Conservation (phyloP, 352 stramenopile species). For the Aphanomyces cochlioides region DNA sequence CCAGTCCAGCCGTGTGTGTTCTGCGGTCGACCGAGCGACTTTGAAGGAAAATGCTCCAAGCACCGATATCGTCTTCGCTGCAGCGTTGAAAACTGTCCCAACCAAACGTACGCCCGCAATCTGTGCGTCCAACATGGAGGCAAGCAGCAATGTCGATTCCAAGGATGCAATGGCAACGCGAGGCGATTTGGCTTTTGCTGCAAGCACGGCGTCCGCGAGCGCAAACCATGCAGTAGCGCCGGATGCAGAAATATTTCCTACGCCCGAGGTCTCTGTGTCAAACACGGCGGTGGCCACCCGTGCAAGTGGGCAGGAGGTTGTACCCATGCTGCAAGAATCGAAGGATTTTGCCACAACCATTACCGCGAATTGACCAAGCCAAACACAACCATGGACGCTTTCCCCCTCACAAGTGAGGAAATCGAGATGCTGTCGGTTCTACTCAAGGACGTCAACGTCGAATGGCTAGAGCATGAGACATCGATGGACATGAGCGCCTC, state of each 20-base stretch:
- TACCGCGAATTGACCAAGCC: too few species aligned
- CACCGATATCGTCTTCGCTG: background rate
- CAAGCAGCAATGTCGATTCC: background rate
- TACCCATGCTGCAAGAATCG: too few species aligned
- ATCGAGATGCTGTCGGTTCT: too few species aligned
- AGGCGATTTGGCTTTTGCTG: background rate
- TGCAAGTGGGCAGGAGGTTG: background rate
- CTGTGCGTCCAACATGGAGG: background rate
- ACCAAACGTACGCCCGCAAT: slow-evolving; percentile 1
- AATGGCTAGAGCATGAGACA: too few species aligned
- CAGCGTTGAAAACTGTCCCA: background rate
- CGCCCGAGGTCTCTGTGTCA: background rate
- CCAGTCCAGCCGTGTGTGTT: background rate
- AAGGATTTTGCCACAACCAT: too few species aligned
- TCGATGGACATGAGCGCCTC: too few species aligned
- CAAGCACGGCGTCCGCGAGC: background rate
- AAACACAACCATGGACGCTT: too few species aligned
- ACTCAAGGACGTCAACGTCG: too few species aligned
- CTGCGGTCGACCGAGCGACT: background rate
- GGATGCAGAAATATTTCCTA: background rate
- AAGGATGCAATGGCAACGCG: background rate
- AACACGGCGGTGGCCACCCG: background rate
- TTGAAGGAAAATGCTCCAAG: background rate
- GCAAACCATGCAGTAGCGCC: background rate
- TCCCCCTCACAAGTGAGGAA: too few species aligned